Base-by-base conservation (phyloP, 1,284 basidiomycete species). In the Ceratorhiza oryzae-sativae region DNA sequence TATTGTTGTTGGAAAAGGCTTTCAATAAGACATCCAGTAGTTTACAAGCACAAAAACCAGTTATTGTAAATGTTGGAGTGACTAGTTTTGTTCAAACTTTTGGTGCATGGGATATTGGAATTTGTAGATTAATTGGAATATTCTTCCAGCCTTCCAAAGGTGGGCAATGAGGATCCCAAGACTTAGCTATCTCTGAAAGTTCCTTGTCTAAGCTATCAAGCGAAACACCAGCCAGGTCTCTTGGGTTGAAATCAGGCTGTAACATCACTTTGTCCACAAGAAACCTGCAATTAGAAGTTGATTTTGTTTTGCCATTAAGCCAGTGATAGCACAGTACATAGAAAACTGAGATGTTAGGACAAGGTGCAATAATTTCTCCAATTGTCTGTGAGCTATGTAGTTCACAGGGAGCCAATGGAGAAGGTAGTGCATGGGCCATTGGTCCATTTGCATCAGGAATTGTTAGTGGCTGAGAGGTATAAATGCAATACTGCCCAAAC, bases 291-390 rank as follows among this genome's bases (percentile, higher is more conserved):
- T 30, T 15, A 9, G 10, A 10, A 32, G 34, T 5, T 2, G 60
- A 62, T 32, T 48, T 62, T 0, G 27, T n/a, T 2, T 62, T 32
- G 41, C 60, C 60, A 30, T n/a, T n/a, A 2, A 62, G 60, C 60
- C 60, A 62, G 27, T 62, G 60, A 30, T 62, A 46, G 2, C 23
- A 18, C 2, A 32, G 20, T 2, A 62, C 15, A 30, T 62, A 49
- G 30, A 62, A 62, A 0, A 34, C 27, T 3, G 60, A 62, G 42
- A 62, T 48, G 30, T 62, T 62, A n/a, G 60, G 60, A 32, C 60
- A 62, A 3, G 60, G 60, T 3, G 42, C 2, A 1, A 62, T 62
- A 27, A 46, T 62, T n/a, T 46, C 45, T 3, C 18, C 25, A n/a
- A 49, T 18, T 8, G 15, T 12, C 27, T 25, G 23, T 12, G 23